phyloP scores from a whole-genome alignment of 345 rosid genomes.

The Durio zibethinus region DNA sequence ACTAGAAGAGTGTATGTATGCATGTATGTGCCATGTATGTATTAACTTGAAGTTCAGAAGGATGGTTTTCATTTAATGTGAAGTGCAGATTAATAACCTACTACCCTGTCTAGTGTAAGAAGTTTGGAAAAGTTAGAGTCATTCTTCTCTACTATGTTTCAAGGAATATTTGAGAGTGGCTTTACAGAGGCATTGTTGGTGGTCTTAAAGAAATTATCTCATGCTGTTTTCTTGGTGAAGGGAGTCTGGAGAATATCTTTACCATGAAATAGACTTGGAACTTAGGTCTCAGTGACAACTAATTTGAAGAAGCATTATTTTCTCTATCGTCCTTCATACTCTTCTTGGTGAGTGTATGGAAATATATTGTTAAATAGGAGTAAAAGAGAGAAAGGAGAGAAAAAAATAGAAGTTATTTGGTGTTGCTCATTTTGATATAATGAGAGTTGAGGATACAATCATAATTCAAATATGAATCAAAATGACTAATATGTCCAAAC shows the following conservation, averaged over 20 bases:
- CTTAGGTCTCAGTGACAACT: not conserved
- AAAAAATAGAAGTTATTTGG: not conserved
- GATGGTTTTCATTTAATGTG: not conserved
- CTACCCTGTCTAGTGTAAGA: not conserved
- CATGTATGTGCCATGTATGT: not conserved
- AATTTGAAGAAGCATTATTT: not conserved
- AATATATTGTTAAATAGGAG: not conserved
- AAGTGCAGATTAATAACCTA: not conserved
- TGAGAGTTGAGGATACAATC: not conserved
- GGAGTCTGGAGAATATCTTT: not conserved
- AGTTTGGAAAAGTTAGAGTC: not conserved
- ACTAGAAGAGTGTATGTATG: not conserved
- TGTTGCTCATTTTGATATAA: not conserved
- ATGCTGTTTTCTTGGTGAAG: not conserved
- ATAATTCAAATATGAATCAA: not conserved
- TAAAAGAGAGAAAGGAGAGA: not conserved
- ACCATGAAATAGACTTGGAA: not conserved
- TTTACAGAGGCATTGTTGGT: not conserved
- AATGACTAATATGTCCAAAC: not conserved
- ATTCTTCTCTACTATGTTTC: not conserved
- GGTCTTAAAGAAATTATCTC: not conserved
- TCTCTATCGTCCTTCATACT: not conserved
- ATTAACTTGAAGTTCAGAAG: not conserved
- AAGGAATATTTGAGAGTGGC: not conserved
- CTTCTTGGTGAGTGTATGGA: not conserved